Evolutionary conservation across 108 stramenopile species (phyloP).

Genomic region (Chaetoceros muelleri): DNA sequence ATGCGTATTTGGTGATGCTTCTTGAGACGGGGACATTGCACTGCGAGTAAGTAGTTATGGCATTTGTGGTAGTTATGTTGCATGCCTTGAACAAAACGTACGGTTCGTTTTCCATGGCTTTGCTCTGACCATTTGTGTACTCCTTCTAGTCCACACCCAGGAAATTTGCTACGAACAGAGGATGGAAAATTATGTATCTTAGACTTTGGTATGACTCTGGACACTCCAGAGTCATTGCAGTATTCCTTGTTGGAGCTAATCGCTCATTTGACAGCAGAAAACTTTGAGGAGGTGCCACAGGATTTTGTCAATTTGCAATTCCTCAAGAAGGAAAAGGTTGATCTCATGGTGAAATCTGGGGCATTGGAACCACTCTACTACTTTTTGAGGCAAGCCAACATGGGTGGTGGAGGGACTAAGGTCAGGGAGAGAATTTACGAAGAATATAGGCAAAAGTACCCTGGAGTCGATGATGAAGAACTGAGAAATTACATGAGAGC

Average conservation of each 20-base stretch:
- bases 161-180: conserved; percentile 59
- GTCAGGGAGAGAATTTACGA: conserved; percentile 32
- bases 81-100: no score
- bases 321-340: conserved; percentile 39
- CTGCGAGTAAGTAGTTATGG: conserved; percentile 10
- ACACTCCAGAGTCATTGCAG: conserved; percentile 47
- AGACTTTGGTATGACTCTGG: conserved; percentile 58
- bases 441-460: conserved; percentile 18
- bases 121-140: no score
- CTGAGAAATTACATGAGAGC: conserved; percentile 15
- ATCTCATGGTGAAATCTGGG: conserved; percentile 35
- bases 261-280: conserved; percentile 61
- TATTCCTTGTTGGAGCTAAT: conserved; percentile 69
- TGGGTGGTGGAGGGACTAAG: conserved; percentile 42
- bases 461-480: conserved; percentile 21
- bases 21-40: conserved; percentile 26
- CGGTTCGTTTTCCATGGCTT: no score
- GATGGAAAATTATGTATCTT: conserved; percentile 74
- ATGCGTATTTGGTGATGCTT: conserved; percentile 60
- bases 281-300: conserved; percentile 58
- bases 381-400: conserved; percentile 31
- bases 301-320: conserved; percentile 70
- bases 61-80: no score
- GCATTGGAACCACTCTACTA: conserved; percentile 41
- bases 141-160: conserved; percentile 29